These are phyloP conservation scores for Trametes polyzona DNA, from an alignment of 1,284 basidiomycete genomes.

Conservation along the genomic window DNA sequence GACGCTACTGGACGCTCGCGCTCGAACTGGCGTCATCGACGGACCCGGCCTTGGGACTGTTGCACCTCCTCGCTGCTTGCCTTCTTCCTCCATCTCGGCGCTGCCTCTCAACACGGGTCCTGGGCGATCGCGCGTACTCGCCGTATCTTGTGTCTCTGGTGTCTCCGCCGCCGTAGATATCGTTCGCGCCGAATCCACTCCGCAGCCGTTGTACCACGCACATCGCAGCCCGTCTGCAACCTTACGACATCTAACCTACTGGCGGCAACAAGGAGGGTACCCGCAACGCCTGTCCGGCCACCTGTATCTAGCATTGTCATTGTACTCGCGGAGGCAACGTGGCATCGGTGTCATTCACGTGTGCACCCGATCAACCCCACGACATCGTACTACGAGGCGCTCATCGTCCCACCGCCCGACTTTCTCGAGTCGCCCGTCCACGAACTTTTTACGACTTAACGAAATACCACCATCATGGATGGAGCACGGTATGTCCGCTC, in stretches of 20 bases:
- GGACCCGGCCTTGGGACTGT: neutral
- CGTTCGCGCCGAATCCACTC: too few species aligned
- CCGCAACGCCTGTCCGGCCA: too few species aligned
- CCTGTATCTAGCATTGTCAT: neutral
- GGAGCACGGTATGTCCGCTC: constrained; percentile 41
- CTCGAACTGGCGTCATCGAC: constrained; percentile 12
- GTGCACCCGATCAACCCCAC: constrained; percentile 18
- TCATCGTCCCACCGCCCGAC: constrained; percentile 8
- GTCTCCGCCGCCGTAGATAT: too few species aligned
- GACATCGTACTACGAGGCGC: constrained; percentile 17
- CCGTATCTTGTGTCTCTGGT: too few species aligned
- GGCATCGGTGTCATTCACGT: constrained; percentile 19
- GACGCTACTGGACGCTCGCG: neutral
- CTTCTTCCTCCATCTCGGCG: too few species aligned
- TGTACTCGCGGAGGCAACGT: constrained; percentile 16
- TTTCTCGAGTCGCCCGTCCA: constrained; percentile 6
- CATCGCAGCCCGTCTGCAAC: neutral
- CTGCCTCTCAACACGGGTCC: neutral
- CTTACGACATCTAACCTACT: neutral
- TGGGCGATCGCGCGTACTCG: too few species aligned
- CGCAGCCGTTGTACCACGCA: too few species aligned
- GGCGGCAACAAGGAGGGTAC: neutral
- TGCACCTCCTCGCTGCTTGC: neutral
- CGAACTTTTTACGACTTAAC: constrained; percentile 14
- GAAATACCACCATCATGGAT: constrained; percentile 38